These are phyloP conservation scores for Cenococcum geophilum DNA, from an alignment of 495 filamentous ascomycete genomes.

Conservation along the genomic window DNA sequence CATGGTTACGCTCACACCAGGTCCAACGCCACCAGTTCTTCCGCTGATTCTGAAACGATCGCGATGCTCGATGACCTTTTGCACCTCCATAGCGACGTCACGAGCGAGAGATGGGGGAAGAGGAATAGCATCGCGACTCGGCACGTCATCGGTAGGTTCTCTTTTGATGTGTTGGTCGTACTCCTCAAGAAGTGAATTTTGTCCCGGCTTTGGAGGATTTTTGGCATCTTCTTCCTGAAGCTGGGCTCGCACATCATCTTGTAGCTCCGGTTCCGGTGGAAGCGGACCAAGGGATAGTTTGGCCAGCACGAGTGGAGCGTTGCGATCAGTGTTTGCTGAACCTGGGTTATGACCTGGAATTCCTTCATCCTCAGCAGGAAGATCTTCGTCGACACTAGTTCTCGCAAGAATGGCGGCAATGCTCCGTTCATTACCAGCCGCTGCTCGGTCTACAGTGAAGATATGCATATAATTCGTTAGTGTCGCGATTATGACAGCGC, in stretches of 20 bases:
- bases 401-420: constrained; percentile 73
- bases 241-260: constrained; percentile 74
- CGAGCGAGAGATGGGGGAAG: constrained; percentile 77
- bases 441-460: constrained; percentile 63
- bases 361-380: constrained; percentile 79
- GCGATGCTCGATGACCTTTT: constrained; percentile 87
- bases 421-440: constrained; percentile 65
- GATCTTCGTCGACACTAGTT: constrained; percentile 53
- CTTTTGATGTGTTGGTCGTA: constrained; percentile 82
- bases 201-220: constrained; percentile 59
- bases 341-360: constrained; percentile 89
- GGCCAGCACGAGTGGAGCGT: constrained; percentile 48
- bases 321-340: constrained; percentile 66
- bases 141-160: constrained; percentile 79
- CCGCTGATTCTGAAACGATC: constrained; percentile 81
- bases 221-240: constrained; percentile 71
- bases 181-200: constrained; percentile 62
- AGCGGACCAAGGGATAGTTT: constrained; percentile 70
- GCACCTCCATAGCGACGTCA: constrained; percentile 89
- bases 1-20: constrained; percentile 82
- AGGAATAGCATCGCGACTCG: constrained; percentile 68
- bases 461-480: constrained; percentile 69
- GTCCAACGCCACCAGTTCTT: constrained; percentile 70
- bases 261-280: constrained; percentile 70
- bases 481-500: constrained; percentile 64